Percentiles rank a stretch among this genome's conserved stretches.
Conservation (phyloP, 140 eudicot genomes). For the Flaveria floridana region DNA sequence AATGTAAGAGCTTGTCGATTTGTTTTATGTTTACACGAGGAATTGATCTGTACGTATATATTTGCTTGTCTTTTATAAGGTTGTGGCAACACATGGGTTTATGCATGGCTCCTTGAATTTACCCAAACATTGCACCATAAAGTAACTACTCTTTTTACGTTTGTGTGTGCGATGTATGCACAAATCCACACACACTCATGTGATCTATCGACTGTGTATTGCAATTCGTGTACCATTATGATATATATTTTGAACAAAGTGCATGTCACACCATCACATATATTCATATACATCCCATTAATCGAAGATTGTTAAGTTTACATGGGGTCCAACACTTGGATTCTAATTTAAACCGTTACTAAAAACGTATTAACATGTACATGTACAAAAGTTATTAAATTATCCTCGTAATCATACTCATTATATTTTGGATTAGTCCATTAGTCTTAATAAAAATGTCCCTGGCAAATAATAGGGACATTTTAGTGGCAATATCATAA, state of each 20-base stretch:
- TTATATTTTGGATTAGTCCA: too few species aligned
- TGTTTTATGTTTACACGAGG: slow-evolving; percentile 44
- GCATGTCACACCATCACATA: slow-evolving; percentile 29
- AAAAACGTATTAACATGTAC: neutral
- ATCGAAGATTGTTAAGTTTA: slow-evolving; percentile 22
- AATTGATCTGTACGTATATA: slow-evolving; percentile 16
- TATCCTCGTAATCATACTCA: too few species aligned
- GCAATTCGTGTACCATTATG: slow-evolving; percentile 37
- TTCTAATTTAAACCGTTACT: neutral
- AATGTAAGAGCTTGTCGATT: slow-evolving; percentile 55
- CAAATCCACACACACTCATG: slow-evolving; percentile 39
- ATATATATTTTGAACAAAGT: slow-evolving; percentile 35
- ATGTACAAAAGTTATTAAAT: neutral
- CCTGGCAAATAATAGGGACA: too few species aligned
- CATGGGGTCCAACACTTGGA: slow-evolving; percentile 14
- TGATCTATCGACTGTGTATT: slow-evolving; percentile 17
- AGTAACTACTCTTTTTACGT: slow-evolving; percentile 45
- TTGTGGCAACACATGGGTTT: slow-evolving; percentile 39
- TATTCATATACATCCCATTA: slow-evolving; percentile 18
- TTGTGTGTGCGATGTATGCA: slow-evolving; percentile 41
- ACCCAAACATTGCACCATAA: slow-evolving; percentile 42
- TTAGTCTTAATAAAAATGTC: too few species aligned
- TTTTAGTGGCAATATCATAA: too few species aligned
- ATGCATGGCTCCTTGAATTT: slow-evolving; percentile 47
- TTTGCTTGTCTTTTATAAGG: slow-evolving; percentile 35